These are phyloP conservation scores for Aureobasidium sp. DNA, from an alignment of 2,329 filamentous ascomycete species.

Conservation along the genomic window DNA sequence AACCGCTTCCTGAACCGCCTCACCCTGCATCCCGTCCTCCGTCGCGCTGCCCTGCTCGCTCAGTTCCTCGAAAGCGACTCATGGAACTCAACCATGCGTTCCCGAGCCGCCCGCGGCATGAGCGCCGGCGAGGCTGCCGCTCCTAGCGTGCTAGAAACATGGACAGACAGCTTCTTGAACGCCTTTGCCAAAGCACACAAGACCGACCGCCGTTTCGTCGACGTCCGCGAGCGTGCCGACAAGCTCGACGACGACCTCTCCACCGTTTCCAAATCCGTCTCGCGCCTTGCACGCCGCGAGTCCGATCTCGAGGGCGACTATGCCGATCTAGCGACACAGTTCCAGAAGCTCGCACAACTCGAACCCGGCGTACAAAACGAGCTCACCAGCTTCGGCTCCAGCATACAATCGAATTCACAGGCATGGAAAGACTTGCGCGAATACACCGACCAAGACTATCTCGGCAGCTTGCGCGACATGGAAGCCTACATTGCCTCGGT, in stretches of 20 bases:
- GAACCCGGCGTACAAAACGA: slow-evolving; percentile 80
- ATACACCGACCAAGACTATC: slow-evolving; percentile 90
- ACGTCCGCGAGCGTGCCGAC: slow-evolving; percentile 85
- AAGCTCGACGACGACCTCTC: slow-evolving; percentile 90
- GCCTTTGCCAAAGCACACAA: slow-evolving; percentile 96
- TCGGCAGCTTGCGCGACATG: slow-evolving; percentile 90
- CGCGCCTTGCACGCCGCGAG: slow-evolving; percentile 80
- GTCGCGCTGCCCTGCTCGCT: slow-evolving; percentile 73
- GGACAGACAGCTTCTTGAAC: slow-evolving; percentile 94
- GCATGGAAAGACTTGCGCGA: slow-evolving; percentile 79
- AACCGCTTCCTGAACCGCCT: slow-evolving; percentile 85
- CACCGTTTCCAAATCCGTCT: slow-evolving; percentile 93
- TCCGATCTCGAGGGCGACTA: slow-evolving; percentile 83
- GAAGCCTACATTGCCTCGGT: slow-evolving; percentile 85
- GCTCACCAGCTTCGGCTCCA: slow-evolving; percentile 78
- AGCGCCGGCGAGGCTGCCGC: slow-evolving; percentile 40
- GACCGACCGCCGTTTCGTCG: slow-evolving; percentile 87
- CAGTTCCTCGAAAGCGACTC: slow-evolving; percentile 88
- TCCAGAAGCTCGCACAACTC: slow-evolving; percentile 83
- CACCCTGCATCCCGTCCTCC: slow-evolving; percentile 79
- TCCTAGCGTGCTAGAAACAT: slow-evolving; percentile 78
- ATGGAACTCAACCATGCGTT: slow-evolving; percentile 94
- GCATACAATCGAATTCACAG: slow-evolving; percentile 73
- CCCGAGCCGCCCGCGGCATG: slow-evolving; percentile 58
- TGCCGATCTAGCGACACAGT: slow-evolving; percentile 83